phyloP scores from a whole-genome alignment of 768 basidiomycete species.

The Chalciporus sphaerocephalus region DNA sequence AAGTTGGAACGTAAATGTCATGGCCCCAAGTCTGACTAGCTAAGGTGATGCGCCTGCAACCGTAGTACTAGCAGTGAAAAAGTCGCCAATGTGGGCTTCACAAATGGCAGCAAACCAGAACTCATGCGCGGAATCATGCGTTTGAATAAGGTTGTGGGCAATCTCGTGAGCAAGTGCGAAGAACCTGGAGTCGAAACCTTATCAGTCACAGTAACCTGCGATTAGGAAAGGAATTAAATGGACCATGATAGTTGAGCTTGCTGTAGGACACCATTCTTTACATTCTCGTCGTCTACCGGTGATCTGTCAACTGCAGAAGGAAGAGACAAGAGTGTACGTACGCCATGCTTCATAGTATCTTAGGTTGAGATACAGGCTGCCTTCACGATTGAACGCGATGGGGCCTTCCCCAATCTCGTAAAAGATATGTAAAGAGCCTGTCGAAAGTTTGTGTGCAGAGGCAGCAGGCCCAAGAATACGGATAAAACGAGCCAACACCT shows the following conservation, averaged over 20 bases:
- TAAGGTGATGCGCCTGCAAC: no score
- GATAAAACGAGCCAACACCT: constrained; percentile 64
- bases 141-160: constrained; percentile 80
- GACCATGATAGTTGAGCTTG: constrained; percentile 81
- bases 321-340: constrained; percentile 36
- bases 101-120: constrained; percentile 89
- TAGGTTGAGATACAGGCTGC: constrained; percentile 83
- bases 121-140: constrained; percentile 85
- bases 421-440: constrained; percentile 77
- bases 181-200: constrained; percentile 50
- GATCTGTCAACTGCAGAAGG: neutral
- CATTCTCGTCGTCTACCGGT: constrained; percentile 60
- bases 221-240: constrained; percentile 4
- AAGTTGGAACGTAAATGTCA: no score
- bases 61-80: constrained; percentile 28
- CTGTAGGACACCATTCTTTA: constrained; percentile 44
- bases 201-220: neutral
- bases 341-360: constrained; percentile 81
- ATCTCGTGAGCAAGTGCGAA: constrained; percentile 87
- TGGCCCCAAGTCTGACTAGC: no score
- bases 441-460: constrained; percentile 64
- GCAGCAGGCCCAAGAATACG: constrained; percentile 59
- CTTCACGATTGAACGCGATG: constrained; percentile 91
- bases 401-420: constrained; percentile 70
- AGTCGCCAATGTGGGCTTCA: constrained; percentile 48